Evolutionary conservation across 345 rosid genomes (phyloP), one percentile per base, ranked within the genome.

Genomic region (Eucalyptus curtisii): DNA sequence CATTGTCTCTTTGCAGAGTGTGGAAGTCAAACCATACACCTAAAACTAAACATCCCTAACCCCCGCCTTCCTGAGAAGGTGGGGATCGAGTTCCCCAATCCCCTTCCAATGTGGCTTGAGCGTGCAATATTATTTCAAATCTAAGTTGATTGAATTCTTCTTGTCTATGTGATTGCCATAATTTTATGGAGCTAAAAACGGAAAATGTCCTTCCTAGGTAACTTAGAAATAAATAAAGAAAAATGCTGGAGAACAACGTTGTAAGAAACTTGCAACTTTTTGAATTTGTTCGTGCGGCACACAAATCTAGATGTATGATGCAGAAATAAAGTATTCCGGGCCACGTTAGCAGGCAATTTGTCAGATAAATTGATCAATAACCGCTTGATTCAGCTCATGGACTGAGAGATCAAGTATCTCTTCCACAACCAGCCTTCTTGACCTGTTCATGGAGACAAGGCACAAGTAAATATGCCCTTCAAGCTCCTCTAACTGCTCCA

Each of bases 401-500:
- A 71, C 27, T 19, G 45, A 37, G 89, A 27, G 87, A 87, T 47
- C 64, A 82, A 49, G 45, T 16, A 93, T 93, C 89, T 95, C 95
- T 79, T 92, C 91, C 49, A 94, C 89, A 76, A 96, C 91, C 37
- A 91, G 92, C 91, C 96, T 93, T 90, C 99, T 97, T 49, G 95
- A 95, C 92, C 94, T 93, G 89, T 97, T 95, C 44, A 98, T 96
- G 47, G 96, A 95, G 88, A 95, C 95, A 61, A 95, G 95, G 91
- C 97, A 97, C 87, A 96, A 89, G 90, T 91, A 94, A 42, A 95
- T 91, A 86, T 95, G 96, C 82, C 92, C 92, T 86, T 97, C 99
- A 49, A 97, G 97, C 92, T 98, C 99, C 87, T 93, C 94, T 12
- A 98, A 59, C 89, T 93, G 98, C 90, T 97, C 96, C 91, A 91